Evolutionary conservation across 495 filamentous ascomycete genomes (phyloP).

Genomic region (Aspergillus kassunensis): DNA sequence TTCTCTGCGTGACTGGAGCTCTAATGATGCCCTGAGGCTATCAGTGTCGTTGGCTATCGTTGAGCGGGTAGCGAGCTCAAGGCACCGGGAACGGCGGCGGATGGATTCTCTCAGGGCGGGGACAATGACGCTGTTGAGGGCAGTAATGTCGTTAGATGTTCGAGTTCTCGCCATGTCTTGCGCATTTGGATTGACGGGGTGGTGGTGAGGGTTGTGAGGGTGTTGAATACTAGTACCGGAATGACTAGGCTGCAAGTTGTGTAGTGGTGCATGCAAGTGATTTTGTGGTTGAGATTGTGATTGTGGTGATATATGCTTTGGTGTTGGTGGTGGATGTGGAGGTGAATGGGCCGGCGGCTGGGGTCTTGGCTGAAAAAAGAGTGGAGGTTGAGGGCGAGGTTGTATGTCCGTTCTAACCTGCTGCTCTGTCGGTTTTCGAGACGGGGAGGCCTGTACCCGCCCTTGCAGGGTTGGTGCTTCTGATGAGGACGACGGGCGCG

Average conservation of each 20-base stretch:
- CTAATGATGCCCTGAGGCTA: conserved; percentile 8
- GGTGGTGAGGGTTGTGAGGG: background rate
- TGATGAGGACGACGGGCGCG: conserved; percentile 25
- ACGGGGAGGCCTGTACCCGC: conserved; percentile 24
- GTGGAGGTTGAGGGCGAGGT: conserved; percentile 25
- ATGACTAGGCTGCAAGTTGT: conserved; percentile 5
- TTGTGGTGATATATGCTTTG: conserved; percentile 18
- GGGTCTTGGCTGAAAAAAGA: conserved; percentile 26
- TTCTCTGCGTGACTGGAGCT: conserved; percentile 48
- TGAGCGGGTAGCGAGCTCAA: conserved; percentile 20
- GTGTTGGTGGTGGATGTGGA: conserved; percentile 21
- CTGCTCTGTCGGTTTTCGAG: conserved; percentile 32
- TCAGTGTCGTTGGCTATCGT: conserved; percentile 4
- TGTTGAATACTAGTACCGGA: background rate
- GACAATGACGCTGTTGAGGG: conserved; percentile 78
- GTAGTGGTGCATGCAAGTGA: background rate
- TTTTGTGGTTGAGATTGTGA: conserved; percentile 12
- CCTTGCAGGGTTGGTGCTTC: conserved; percentile 53
- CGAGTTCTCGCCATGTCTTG: conserved; percentile 15
- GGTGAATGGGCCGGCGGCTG: conserved; percentile 15
- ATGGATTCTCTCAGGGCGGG: conserved; percentile 88
- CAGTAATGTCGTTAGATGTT: conserved; percentile 42
- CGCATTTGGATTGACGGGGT: conserved; percentile 4
- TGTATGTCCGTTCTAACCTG: conserved; percentile 1
- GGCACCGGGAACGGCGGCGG: conserved; percentile 57